Base-by-base conservation (phyloP, 805 yeast species). In the Tetrapisispora nanseiensis region DNA sequence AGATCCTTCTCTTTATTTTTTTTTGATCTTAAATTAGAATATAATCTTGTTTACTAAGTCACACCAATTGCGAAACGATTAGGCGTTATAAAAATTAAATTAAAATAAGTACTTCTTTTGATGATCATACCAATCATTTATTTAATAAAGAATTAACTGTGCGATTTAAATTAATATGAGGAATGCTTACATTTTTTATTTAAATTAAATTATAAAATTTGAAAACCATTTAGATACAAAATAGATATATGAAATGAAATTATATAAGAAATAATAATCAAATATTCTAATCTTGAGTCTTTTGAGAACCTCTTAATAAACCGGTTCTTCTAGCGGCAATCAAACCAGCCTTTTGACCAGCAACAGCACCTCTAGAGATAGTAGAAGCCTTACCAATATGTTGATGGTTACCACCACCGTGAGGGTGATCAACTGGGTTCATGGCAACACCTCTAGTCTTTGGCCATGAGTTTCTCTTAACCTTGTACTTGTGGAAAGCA, bases 391-490 rank as follows among this genome's bases (percentile, higher is more conserved):
- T 90, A 87, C 97, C 97, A 78, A 89, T 90, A 75, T 90, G 97
- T 80, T 90, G 97, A 76, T 90, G 97, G 95, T 89, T 89, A 90
- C 98, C 98, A 90, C 98, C 97, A 86, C 98, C 98, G 75, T 90
- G 98, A 72, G 98, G 98, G 80, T 90, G 98, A 73, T 90, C 98
- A 72, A 90, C 98, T 74, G 97, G 97, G 80, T 90, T 90, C 98
- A 92, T 90, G 72, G 98, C 98, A 71, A 90, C 97, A 90, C 97
- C 98, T 80, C 97, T 87, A 69, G 97, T 92, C 85, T 86, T 89
- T 76, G 98, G 98, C 97, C 97, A 92, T 59, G 95, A 86, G 95
- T 92, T 87, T 79, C 97, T 82, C 94, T 92, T 92, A 67, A 89
- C 95, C 76, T 75, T 89, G 92, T 83, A 89, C 80, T 90, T 90